Percentiles rank a stretch among this genome's conserved stretches.
These are phyloP conservation scores for Teunomyces atbi DNA, from an alignment of 805 yeast genomes.

Conservation along the genomic window DNA sequence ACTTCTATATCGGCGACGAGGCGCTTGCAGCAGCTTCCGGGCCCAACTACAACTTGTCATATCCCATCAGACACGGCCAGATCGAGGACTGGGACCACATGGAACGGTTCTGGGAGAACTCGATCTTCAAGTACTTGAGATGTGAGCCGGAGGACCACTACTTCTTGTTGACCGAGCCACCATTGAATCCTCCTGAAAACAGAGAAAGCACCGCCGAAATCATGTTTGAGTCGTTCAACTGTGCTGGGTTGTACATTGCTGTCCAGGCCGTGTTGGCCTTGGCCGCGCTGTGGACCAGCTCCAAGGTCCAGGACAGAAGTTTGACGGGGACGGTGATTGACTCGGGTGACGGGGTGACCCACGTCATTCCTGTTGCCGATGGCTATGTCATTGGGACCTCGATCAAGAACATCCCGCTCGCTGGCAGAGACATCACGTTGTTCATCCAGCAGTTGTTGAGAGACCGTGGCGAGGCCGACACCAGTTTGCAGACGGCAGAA, in stretches of 20 bases:
- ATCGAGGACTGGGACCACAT: conserved; percentile 99
- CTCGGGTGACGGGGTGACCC: conserved; percentile 99
- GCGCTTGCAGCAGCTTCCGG: conserved; percentile 91
- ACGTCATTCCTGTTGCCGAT: conserved; percentile 98
- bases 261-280: conserved; percentile 98
- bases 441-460: conserved; percentile 91
- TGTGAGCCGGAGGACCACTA: conserved; percentile 99
- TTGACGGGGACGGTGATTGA: conserved; percentile 98
- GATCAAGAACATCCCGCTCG: conserved; percentile 95
- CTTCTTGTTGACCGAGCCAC: conserved; percentile 95
- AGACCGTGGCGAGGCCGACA: conserved; percentile 95
- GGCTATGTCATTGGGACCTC: conserved; percentile 98
- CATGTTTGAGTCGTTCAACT: conserved; percentile 97
- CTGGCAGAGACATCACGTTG: conserved; percentile 95
- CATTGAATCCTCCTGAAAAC: conserved; percentile 98
- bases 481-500: conserved; percentile 93
- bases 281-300: conserved; percentile 98
- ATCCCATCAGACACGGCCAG: conserved; percentile 97
- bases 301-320: conserved; percentile 92
- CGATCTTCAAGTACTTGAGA: conserved; percentile 91
- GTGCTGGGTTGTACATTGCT: conserved; percentile 97
- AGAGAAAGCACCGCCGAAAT: conserved; percentile 98
- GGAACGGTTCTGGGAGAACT: conserved; percentile 98
- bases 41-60: conserved; percentile 79
- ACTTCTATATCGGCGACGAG: conserved; percentile 94